Evolutionary conservation across 768 basidiomycete genomes (phyloP).

Genomic region (Trametes cinnabarina): DNA sequence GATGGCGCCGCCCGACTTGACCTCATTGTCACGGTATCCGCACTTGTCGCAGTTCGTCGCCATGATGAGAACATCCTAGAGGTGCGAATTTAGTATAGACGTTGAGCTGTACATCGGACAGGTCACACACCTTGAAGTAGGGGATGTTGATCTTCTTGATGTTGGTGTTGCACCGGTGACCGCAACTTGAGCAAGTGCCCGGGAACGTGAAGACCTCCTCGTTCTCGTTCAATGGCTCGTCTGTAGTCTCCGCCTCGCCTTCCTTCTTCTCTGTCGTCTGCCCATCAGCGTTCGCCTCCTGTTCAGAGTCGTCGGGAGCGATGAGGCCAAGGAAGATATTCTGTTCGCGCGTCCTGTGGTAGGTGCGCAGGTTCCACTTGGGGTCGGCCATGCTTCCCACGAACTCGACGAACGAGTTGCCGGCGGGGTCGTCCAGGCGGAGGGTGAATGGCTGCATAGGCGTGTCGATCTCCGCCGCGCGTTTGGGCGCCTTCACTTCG

Average conservation of each 20-base stretch:
- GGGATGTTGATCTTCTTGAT: slow-evolving; percentile 98
- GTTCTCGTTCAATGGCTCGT: slow-evolving; percentile 43
- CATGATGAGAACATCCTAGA: slow-evolving; percentile 94
- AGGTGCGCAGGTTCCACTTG: slow-evolving; percentile 87
- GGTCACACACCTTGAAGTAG: slow-evolving; percentile 76
- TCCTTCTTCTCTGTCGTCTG: slow-evolving; percentile 12
- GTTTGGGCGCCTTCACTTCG: slow-evolving; percentile 27
- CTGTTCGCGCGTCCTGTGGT: slow-evolving; percentile 75
- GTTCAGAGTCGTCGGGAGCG: slow-evolving; percentile 39
- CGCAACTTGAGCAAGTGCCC: slow-evolving; percentile 86
- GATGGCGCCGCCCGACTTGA: slow-evolving; percentile 91
- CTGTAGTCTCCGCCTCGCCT: slow-evolving; percentile 17
- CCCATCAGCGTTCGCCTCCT: background rate
- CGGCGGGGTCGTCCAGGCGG: slow-evolving; percentile 87
- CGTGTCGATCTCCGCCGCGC: slow-evolving; percentile 40
- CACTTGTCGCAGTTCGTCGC: slow-evolving; percentile 95
- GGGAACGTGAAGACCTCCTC: slow-evolving; percentile 92
- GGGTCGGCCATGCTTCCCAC: slow-evolving; percentile 83
- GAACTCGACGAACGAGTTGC: slow-evolving; percentile 97
- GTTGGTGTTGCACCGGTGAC: slow-evolving; percentile 74
- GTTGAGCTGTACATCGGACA: background rate
- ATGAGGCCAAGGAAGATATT: slow-evolving; percentile 77
- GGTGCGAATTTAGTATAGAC: background rate
- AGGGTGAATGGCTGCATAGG: slow-evolving; percentile 77
- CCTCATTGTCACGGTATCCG: slow-evolving; percentile 97